Evolutionary conservation across 2,329 filamentous ascomycete species (phyloP).

Genomic region (Cytospora piceae): DNA sequence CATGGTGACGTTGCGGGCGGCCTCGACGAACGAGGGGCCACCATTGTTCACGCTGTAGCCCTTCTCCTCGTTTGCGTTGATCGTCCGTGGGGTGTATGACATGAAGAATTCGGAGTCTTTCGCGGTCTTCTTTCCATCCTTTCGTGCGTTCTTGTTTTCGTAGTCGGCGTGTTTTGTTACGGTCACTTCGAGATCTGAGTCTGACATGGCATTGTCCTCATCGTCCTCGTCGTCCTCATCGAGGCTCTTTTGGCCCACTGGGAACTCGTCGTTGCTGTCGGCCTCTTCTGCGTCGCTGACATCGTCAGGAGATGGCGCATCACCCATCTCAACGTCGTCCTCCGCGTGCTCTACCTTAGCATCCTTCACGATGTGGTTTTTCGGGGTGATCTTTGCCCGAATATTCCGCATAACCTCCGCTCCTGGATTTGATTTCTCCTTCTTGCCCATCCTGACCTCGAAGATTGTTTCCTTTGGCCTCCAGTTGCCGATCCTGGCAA

Average conservation of each 20-base stretch:
- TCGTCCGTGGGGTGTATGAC: constrained; percentile 84
- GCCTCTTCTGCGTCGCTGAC: constrained; percentile 34
- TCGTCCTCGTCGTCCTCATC: constrained; percentile 58
- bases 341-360: constrained; percentile 42
- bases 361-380: constrained; percentile 49
- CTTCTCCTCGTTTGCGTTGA: constrained; percentile 83
- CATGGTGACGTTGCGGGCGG: constrained; percentile 87
- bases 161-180: constrained; percentile 62
- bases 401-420: constrained; percentile 77
- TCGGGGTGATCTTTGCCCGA: constrained; percentile 69
- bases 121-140: constrained; percentile 49
- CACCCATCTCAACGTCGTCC: constrained; percentile 36
- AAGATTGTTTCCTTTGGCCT: constrained; percentile 95
- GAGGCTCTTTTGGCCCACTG: constrained; percentile 42
- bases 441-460: constrained; percentile 79
- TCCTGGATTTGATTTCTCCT: constrained; percentile 63
- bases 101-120: constrained; percentile 93
- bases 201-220: constrained; percentile 61
- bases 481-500: constrained; percentile 86
- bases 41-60: constrained; percentile 93
- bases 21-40: constrained; percentile 76
- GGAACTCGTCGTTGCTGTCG: constrained; percentile 41
- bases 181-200: constrained; percentile 69
- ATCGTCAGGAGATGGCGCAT: constrained; percentile 37
- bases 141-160: constrained; percentile 40